Base-by-base conservation (phyloP, 371 early-diverging fungal genomes). In the Mortierella sp. region DNA sequence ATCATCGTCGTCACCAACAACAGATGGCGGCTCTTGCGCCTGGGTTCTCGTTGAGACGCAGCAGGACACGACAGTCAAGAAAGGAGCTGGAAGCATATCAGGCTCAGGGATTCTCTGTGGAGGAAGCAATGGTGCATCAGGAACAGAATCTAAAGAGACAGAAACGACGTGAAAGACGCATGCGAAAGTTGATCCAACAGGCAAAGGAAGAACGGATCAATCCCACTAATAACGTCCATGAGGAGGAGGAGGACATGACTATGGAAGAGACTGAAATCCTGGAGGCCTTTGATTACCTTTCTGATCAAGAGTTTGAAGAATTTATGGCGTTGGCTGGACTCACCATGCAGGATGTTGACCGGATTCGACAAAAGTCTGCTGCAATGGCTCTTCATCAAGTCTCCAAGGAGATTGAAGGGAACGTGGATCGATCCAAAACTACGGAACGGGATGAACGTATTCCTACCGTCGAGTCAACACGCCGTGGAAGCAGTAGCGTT, bases 231-330 rank as follows among this genome's bases (percentile, higher is more conserved):
- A n/a, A n/a, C n/a, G n/a, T n/a, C n/a, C 18, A 19, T 23, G 16
- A 0, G 52, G 52, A 6, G 1, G 50, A 37, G 18, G 52, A 37
- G 23, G 62, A 69, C 43, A 59, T 75, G 0, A 75, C 75, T 2
- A 75, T 79, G 67, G 79, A 79, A 28, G 79, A 79, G 57, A 60
- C 67, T 9, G 79, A 79, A 29, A 46, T 79, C 6, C 53, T 79
- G 37, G 79, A 79, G 28, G 79, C 79, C 14, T 69, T 79, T 46
- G 79, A 79, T 60, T 79, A 79, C 29, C 28, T 79, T 55, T 66
- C 73, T 6, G 79, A 72, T 19, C 56, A 50, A 4, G 79, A 79
- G 47, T 69, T 79, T 53, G 46, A 65, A 37, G 73, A 79, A 25
- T 79, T 79, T n/a, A 63, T 79, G 66, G 44, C 29, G 0, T 48